Conservation (phyloP, 306 rosid genomes). For the Urtica urens region DNA sequence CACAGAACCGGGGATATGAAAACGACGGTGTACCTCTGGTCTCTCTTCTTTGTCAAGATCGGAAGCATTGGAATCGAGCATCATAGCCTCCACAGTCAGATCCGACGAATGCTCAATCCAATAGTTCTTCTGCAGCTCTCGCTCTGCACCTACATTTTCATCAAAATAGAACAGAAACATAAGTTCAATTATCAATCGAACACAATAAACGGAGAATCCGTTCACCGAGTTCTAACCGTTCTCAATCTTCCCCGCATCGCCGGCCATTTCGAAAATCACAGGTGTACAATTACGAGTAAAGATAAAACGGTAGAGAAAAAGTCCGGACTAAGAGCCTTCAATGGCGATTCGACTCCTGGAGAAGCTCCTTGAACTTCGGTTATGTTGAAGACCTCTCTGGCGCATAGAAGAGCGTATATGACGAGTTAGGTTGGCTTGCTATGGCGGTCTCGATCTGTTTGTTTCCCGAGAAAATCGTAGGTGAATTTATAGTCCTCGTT, state of each 20-base stretch:
- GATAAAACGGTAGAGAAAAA: neutral
- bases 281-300: neutral
- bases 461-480: neutral
- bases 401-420: conserved; percentile 26
- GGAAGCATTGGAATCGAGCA: conserved; percentile 95
- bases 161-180: neutral
- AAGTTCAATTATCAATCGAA: neutral
- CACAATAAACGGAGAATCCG: neutral
- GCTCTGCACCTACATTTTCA: conserved; percentile 37
- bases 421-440: neutral
- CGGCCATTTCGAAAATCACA: conserved; percentile 7
- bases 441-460: neutral
- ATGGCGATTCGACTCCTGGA: conserved; percentile 67
- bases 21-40: conserved; percentile 96
- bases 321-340: conserved; percentile 42
- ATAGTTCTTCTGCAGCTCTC: conserved; percentile 59
- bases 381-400: conserved; percentile 46
- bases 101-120: conserved; percentile 71
- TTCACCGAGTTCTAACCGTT: neutral
- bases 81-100: conserved; percentile 83
- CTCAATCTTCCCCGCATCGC: neutral
- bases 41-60: conserved; percentile 94
- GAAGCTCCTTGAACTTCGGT: conserved; percentile 92
- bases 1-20: too few relatives aligned
- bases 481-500: neutral